These are phyloP conservation scores for Coniosporium tulheliwenetii DNA, from an alignment of 2,329 filamentous ascomycete genomes.

Conservation along the genomic window DNA sequence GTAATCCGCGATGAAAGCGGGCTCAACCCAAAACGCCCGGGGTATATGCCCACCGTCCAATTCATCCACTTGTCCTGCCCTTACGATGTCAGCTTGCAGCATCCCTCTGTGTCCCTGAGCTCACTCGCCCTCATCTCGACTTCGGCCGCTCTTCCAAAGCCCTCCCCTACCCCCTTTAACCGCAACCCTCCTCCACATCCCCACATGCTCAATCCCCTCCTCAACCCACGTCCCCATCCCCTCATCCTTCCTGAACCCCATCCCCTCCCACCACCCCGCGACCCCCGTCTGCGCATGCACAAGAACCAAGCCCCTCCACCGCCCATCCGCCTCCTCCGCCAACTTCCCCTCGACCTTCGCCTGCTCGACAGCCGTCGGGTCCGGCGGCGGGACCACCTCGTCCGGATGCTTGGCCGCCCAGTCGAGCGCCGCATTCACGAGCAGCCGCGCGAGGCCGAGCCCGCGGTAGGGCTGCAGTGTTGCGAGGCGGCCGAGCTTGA, in stretches of 20 bases:
- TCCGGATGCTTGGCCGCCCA: conserved; percentile 50
- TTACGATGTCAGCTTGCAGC: too few relatives aligned
- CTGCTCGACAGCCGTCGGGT: conserved; percentile 23
- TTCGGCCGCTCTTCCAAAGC: too few relatives aligned
- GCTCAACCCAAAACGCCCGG: too few relatives aligned
- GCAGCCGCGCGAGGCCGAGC: conserved; percentile 44
- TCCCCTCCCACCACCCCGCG: conserved; percentile 48
- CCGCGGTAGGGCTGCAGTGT: conserved; percentile 51
- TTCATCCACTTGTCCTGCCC: too few relatives aligned
- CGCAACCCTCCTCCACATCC: conserved; percentile 53
- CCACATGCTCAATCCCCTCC: conserved; percentile 71
- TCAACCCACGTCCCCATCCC: conserved; percentile 65
- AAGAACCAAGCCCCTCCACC: conserved; percentile 62
- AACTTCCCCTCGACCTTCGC: conserved; percentile 13
- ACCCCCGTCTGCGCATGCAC: conserved; percentile 63
- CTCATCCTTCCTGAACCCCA: conserved; percentile 62
- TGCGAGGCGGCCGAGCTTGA: conserved; percentile 69
- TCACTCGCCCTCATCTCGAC: too few relatives aligned
- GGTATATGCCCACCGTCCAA: too few relatives aligned
- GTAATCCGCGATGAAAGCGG: too few relatives aligned
- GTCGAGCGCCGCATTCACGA: conserved; percentile 51
- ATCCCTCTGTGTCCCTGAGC: too few relatives aligned
- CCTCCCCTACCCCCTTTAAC: conserved; percentile 5
- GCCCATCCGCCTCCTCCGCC: conserved; percentile 23
- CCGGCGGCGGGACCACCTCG: conserved; percentile 21